phyloP scores from a whole-genome alignment of 371 early-diverging fungal genomes.

The Actinomortierella ambigua region DNA sequence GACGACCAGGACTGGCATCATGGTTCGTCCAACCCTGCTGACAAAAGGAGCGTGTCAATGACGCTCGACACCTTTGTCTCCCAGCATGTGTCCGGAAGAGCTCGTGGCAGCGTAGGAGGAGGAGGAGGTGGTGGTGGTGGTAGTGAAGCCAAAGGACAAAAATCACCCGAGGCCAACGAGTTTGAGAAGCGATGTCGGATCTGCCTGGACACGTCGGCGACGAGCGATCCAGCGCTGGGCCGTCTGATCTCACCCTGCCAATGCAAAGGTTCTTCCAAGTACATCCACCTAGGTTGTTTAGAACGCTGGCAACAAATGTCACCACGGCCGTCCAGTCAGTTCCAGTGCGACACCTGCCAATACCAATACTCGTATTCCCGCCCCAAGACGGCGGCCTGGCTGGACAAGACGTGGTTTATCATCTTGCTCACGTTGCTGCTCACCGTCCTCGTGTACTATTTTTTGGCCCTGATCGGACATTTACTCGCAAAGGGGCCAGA shows the following conservation, averaged over 20 bases:
- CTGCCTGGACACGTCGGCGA: too few relatives aligned
- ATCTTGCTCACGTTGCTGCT: conserved; percentile 4
- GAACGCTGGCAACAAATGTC: conserved; percentile 24
- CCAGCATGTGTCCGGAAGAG: too few relatives aligned
- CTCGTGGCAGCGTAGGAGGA: too few relatives aligned
- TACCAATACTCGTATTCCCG: conserved; percentile 31
- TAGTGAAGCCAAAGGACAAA: too few relatives aligned
- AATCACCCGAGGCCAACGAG: too few relatives aligned
- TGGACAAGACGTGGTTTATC: conserved; percentile 17
- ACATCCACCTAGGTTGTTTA: conserved; percentile 36
- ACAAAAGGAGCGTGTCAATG: too few relatives aligned
- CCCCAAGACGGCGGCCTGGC: conserved; percentile 17
- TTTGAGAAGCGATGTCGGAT: too few relatives aligned
- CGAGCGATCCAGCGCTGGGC: not conserved
- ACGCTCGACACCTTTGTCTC: too few relatives aligned
- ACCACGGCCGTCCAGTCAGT: conserved; percentile 8
- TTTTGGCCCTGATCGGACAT: conserved; percentile 4
- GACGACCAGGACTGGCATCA: too few relatives aligned
- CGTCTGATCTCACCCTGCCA: conserved; percentile 40
- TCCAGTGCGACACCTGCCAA: conserved; percentile 33
- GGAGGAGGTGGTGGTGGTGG: too few relatives aligned
- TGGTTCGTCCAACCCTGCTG: too few relatives aligned
- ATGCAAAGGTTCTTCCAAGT: conserved; percentile 31
- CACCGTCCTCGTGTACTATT: conserved; percentile 3
- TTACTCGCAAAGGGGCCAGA: too few relatives aligned